A percentile compares a stretch with the other conserved stretches of the same genome.
Evolutionary conservation across 495 filamentous ascomycete species (phyloP).

Genomic region (Rostrohypoxylon terebratum): DNA sequence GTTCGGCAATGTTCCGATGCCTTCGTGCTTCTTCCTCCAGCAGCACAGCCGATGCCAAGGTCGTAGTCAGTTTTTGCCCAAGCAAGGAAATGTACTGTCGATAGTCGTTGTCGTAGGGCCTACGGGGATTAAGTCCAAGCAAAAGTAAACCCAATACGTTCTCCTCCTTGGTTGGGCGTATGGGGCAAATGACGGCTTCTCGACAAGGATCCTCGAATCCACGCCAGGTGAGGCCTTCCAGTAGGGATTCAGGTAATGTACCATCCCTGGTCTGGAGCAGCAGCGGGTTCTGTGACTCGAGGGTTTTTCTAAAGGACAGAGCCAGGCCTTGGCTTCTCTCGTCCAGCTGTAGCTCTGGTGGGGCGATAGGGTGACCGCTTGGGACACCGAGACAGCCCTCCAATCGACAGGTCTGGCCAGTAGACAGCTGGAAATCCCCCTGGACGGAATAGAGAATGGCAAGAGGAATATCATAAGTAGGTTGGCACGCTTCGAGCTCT

Average conservation of each 20-base stretch:
- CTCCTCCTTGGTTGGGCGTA: slow-evolving; percentile 73
- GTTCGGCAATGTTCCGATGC: slow-evolving; percentile 71
- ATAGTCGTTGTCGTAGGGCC: slow-evolving; percentile 77
- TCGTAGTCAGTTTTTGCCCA: slow-evolving; percentile 75
- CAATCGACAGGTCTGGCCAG: slow-evolving; percentile 65
- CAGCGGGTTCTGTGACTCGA: slow-evolving; percentile 64
- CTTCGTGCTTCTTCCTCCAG: slow-evolving; percentile 79
- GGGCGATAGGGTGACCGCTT: slow-evolving; percentile 67
- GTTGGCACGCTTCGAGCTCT: slow-evolving; percentile 69
- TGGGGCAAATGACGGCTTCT: slow-evolving; percentile 76
- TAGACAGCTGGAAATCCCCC: slow-evolving; percentile 67
- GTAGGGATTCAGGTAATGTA: slow-evolving; percentile 65
- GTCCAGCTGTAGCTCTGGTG: slow-evolving; percentile 66
- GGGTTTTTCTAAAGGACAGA: slow-evolving; percentile 72
- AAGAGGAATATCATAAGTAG: slow-evolving; percentile 67
- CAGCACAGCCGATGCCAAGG: slow-evolving; percentile 75
- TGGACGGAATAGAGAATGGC: slow-evolving; percentile 70
- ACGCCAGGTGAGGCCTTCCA: slow-evolving; percentile 70
- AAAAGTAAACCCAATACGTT: slow-evolving; percentile 73
- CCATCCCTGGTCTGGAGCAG: slow-evolving; percentile 68
- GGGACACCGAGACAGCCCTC: slow-evolving; percentile 74
- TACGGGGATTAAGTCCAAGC: slow-evolving; percentile 74
- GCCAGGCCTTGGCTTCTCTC: slow-evolving; percentile 71
- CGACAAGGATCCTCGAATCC: slow-evolving; percentile 72
- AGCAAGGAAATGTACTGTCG: slow-evolving; percentile 74